Percentiles rank a stretch among this genome's conserved stretches.
Evolutionary conservation across 1,139 yeast species (phyloP).

Genomic region (Magnusiomyces paraingens): DNA sequence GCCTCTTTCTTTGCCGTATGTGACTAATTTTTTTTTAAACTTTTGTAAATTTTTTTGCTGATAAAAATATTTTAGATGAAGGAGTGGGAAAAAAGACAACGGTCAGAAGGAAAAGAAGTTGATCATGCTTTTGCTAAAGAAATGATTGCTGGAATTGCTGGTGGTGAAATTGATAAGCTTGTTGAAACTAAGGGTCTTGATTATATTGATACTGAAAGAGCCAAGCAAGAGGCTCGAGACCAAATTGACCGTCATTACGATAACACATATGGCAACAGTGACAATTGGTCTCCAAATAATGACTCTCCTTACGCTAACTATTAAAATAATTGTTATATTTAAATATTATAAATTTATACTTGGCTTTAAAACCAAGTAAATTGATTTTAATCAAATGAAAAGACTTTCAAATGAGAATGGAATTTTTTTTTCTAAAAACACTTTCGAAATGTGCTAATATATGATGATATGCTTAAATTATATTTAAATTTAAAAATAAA

Average conservation of each 20-base stretch:
- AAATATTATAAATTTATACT: no score
- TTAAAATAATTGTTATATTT: no score
- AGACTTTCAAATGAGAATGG: no score
- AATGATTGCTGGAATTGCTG: conserved; percentile 31
- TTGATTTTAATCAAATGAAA: no score
- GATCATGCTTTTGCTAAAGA: conserved; percentile 30
- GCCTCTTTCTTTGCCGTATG: conserved; percentile 31
- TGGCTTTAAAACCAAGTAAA: no score
- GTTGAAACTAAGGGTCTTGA: conserved; percentile 33
- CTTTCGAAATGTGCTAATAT: no score
- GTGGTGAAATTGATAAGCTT: conserved; percentile 33
- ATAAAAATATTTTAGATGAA: conserved; percentile 18
- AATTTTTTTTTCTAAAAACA: no score
- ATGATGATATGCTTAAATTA: no score
- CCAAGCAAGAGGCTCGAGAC: conserved; percentile 25
- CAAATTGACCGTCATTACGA: conserved; percentile 27
- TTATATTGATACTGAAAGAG: conserved; percentile 37
- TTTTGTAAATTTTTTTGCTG: not conserved
- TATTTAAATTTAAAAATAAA: no score
- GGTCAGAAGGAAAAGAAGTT: conserved; percentile 30
- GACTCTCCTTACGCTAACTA: conserved; percentile 10
- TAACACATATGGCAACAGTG: conserved; percentile 26
- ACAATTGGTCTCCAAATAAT: conserved; percentile 23
- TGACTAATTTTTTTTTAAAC: not conserved
- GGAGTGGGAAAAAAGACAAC: conserved; percentile 29